These are phyloP conservation scores for Priceomyces haplophilus DNA, from an alignment of 805 yeast genomes.

Conservation along the genomic window DNA sequence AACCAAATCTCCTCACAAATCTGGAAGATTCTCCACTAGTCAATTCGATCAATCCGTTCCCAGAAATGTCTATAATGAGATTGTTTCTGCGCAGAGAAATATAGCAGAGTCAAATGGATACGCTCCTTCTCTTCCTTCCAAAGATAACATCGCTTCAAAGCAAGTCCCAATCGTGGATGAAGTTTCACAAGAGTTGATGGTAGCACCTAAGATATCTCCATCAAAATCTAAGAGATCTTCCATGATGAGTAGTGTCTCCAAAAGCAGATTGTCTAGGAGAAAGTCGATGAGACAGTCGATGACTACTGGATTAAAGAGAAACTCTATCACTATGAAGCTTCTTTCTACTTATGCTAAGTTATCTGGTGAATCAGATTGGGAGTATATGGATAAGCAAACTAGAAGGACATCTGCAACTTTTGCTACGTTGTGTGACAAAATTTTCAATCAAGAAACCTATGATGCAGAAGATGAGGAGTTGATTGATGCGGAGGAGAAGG, in stretches of 20 bases:
- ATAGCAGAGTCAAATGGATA: constrained; percentile 17
- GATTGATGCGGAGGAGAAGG: constrained; percentile 41
- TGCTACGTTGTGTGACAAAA: constrained; percentile 73
- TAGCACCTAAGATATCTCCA: constrained; percentile 27
- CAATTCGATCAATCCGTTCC: constrained; percentile 33
- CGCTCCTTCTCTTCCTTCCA: constrained; percentile 39
- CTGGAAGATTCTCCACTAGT: constrained; percentile 7
- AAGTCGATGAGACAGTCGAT: constrained; percentile 39
- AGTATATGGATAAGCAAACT: constrained; percentile 66
- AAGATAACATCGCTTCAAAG: constrained; percentile 24
- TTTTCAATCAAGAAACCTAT: constrained; percentile 63
- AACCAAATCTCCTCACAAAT: constrained; percentile 15
- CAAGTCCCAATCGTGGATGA: constrained; percentile 18
- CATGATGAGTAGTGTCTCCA: constrained; percentile 22
- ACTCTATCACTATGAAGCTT: constrained; percentile 68
- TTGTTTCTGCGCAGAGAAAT: constrained; percentile 32
- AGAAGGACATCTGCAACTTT: constrained; percentile 75
- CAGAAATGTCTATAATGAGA: constrained; percentile 43
- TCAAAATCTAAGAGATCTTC: constrained; percentile 27
- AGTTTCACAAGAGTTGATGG: constrained; percentile 18
- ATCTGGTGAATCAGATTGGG: constrained; percentile 63
- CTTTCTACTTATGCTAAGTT: constrained; percentile 72
- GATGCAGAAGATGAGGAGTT: constrained; percentile 48
- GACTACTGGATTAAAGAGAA: constrained; percentile 53
- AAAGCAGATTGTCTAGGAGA: constrained; percentile 30